These are phyloP conservation scores for Apiotrichum laibachii DNA, from an alignment of 1,284 basidiomycete species.

Conservation along the genomic window DNA sequence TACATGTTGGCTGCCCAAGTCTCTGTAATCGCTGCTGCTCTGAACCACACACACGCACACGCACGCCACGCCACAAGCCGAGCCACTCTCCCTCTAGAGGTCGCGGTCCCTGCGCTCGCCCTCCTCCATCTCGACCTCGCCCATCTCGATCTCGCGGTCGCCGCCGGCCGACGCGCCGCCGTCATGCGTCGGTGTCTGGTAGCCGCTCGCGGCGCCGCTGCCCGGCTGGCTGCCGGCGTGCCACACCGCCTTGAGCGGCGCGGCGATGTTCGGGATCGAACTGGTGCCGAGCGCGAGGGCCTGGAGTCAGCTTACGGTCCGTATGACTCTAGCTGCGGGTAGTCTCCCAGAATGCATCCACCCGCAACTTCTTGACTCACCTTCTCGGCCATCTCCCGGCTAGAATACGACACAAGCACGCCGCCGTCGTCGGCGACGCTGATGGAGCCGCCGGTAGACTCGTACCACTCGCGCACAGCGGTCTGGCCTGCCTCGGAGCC, in stretches of 20 bases:
- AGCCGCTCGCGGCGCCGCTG: conserved; percentile 5
- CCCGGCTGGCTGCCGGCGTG: conserved; percentile 16
- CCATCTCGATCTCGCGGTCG: background rate
- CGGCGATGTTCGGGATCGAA: conserved; percentile 29
- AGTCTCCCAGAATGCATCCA: no score
- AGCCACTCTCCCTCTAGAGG: conserved; percentile 1
- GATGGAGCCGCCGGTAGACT: conserved; percentile 56
- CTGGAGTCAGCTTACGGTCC: conserved; percentile 18
- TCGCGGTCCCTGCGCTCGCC: conserved; percentile 11
- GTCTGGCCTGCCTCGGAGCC: conserved; percentile 52
- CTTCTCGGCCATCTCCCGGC: conserved; percentile 46
- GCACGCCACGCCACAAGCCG: background rate
- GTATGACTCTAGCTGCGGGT: background rate
- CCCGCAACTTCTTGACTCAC: conserved; percentile 28
- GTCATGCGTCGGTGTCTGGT: background rate
- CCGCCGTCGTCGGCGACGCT: conserved; percentile 19
- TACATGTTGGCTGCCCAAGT: no score
- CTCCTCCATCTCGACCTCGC: conserved; percentile 12
- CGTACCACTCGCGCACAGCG: conserved; percentile 75
- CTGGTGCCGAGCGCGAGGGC: conserved; percentile 40
- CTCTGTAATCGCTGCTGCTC: background rate
- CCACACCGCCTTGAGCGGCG: conserved; percentile 33
- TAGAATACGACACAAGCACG: conserved; percentile 41
- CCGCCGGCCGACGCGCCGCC: background rate
- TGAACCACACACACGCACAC: background rate